Conservation (phyloP, 2,329 filamentous ascomycete genomes). For the Cryphonectria nitschkei region DNA sequence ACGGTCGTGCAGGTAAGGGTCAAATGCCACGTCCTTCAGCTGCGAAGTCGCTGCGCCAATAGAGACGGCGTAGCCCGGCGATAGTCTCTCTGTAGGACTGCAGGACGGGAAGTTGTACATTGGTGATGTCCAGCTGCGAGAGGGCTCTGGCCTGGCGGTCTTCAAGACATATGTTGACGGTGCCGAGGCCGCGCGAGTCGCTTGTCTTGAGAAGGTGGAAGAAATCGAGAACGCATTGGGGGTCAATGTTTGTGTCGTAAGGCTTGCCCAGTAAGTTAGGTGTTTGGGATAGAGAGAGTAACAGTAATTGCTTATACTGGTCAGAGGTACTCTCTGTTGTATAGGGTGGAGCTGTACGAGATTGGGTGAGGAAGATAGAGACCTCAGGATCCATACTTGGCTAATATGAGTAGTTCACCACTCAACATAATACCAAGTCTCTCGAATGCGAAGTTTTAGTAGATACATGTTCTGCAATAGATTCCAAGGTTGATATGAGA, state of each 20-base stretch:
- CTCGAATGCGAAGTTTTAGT: no score
- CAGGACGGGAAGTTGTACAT: background rate
- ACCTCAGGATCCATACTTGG: no score
- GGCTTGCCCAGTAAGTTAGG: background rate
- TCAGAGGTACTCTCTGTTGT: background rate
- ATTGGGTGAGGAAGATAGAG: no score
- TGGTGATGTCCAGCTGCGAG: background rate
- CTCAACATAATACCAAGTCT: no score
- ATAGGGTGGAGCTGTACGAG: no score
- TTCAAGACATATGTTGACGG: background rate
- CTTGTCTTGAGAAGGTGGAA: background rate
- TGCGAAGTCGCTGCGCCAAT: background rate
- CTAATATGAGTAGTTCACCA: no score
- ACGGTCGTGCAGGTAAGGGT: background rate
- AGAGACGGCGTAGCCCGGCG: background rate
- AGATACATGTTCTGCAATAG: no score
- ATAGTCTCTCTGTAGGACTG: background rate
- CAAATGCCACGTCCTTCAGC: background rate
- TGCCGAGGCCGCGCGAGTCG: background rate
- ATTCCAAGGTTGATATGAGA: no score
- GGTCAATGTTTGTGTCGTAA: no score
- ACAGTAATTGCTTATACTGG: constrained; percentile 41
- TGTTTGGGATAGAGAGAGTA: no score
- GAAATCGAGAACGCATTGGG: background rate
- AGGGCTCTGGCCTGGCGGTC: background rate